Conservation (phyloP, 1,139 yeast species). For the Kluyveromyces sp. region DNA sequence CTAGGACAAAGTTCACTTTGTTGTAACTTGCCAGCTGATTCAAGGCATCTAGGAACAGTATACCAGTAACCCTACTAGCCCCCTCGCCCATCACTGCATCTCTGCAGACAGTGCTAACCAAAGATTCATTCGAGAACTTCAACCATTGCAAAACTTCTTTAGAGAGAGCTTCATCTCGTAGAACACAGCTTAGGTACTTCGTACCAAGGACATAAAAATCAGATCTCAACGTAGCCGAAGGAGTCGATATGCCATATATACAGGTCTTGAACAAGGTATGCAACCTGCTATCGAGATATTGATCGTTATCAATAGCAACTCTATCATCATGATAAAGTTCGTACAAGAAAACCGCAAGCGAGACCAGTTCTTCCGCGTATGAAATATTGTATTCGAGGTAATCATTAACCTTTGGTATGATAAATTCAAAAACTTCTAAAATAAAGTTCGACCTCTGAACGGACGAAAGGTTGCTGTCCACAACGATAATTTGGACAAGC, state of each 20-base stretch:
- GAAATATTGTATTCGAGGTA: conserved; percentile 59
- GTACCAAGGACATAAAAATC: conserved; percentile 72
- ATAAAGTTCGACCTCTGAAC: conserved; percentile 52
- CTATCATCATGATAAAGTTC: conserved; percentile 51
- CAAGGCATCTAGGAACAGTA: conserved; percentile 64
- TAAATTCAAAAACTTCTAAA: conserved; percentile 65
- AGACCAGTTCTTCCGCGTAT: conserved; percentile 71
- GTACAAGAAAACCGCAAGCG: conserved; percentile 64
- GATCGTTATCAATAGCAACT: conserved; percentile 33
- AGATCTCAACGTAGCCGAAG: conserved; percentile 66
- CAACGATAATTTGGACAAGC: conserved; percentile 62
- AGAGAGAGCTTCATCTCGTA: conserved; percentile 37
- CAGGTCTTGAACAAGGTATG: conserved; percentile 69
- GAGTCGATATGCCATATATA: conserved; percentile 61
- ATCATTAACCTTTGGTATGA: conserved; percentile 70
- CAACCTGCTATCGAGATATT: conserved; percentile 40
- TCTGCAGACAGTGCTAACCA: conserved; percentile 59
- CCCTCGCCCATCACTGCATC: conserved; percentile 83
- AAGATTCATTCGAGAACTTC: conserved; percentile 51
- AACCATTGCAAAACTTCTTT: conserved; percentile 47
- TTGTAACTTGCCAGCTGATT: conserved; percentile 50
- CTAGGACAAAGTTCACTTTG: conserved; percentile 52
- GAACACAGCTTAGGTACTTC: conserved; percentile 52
- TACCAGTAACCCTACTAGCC: conserved; percentile 66
- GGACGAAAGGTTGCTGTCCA: conserved; percentile 45